Conservation (phyloP, 75 land plant genomes). For the Isoetes taiwanensis region DNA sequence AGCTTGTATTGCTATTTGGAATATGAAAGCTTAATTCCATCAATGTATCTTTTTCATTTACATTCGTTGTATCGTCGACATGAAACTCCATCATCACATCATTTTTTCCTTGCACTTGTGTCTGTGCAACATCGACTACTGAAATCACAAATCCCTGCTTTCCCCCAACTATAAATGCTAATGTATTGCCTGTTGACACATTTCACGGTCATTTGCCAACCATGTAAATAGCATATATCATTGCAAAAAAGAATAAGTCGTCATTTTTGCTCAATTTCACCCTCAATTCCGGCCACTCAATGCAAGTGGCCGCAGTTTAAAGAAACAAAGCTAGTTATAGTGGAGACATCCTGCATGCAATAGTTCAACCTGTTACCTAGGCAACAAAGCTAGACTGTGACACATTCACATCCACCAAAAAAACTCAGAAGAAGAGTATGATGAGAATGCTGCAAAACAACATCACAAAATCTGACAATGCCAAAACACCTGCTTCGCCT, state of each 20-base stretch:
- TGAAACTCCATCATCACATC: slow-evolving; percentile 91
- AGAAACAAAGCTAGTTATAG: slow-evolving; percentile 18
- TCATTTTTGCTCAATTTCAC: slow-evolving; percentile 28
- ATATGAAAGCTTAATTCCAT: slow-evolving; percentile 95
- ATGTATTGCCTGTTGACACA: slow-evolving; percentile 23
- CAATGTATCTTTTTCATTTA: slow-evolving; percentile 97
- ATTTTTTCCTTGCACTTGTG: slow-evolving; percentile 93
- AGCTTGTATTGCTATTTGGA: slow-evolving; percentile 81
- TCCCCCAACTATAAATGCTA: slow-evolving; percentile 33
- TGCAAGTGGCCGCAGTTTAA: slow-evolving; percentile 31
- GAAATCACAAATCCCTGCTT: slow-evolving; percentile 30
- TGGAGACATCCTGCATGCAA: slow-evolving; percentile 31
- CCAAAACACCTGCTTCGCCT: too few relatives aligned
- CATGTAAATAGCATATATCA: too few relatives aligned
- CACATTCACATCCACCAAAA: too few relatives aligned
- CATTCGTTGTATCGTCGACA: slow-evolving; percentile 95
- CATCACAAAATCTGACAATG: too few relatives aligned
- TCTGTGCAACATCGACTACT: slow-evolving; percentile 82
- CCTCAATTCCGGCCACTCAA: slow-evolving; percentile 45
- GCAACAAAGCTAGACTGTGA: too few relatives aligned
- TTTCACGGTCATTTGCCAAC: not conserved
- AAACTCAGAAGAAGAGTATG: too few relatives aligned
- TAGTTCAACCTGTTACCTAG: too few relatives aligned
- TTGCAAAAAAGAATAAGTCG: too few relatives aligned
- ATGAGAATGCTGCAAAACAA: too few relatives aligned